Evolutionary conservation across 176 grass and related monocot species (phyloP).

Genomic region (Oryza longistaminata): DNA sequence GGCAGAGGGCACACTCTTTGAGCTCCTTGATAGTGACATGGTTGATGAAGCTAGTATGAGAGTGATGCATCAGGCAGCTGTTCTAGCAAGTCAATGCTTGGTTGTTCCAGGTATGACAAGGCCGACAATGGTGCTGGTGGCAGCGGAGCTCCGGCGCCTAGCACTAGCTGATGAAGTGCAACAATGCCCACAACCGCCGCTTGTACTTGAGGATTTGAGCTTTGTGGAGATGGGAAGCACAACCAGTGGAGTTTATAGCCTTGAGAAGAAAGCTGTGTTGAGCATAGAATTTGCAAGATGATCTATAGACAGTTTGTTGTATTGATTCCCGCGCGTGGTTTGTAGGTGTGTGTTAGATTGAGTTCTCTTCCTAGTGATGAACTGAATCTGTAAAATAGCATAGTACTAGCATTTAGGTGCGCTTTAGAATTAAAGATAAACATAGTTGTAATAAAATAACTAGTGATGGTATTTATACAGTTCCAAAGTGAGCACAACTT

Average conservation of each 20-base stretch:
- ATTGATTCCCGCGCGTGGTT: neutral
- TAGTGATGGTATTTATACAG: too few relatives aligned
- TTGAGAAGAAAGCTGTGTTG: neutral
- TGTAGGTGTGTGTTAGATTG: too few relatives aligned
- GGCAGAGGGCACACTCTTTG: neutral
- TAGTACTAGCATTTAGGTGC: too few relatives aligned
- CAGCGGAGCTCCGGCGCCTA: neutral
- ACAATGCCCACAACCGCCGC: neutral
- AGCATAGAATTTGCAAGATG: neutral
- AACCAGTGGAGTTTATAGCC: neutral
- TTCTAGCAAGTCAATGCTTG: conserved; percentile 22
- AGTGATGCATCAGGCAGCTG: neutral
- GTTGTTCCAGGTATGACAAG: conserved; percentile 10
- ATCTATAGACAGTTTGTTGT: neutral
- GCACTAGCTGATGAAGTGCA: neutral
- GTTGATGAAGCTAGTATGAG: neutral
- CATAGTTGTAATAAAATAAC: too few relatives aligned
- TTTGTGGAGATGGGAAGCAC: neutral
- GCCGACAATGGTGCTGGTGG: conserved; percentile 10
- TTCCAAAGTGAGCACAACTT: too few relatives aligned
- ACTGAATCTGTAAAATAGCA: too few relatives aligned
- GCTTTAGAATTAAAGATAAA: too few relatives aligned
- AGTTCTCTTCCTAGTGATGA: too few relatives aligned
- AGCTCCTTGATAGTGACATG: neutral
- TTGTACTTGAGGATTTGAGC: neutral